A percentile compares a stretch with the other conserved stretches of the same genome.
These are phyloP conservation scores for Margaritispora aquatica DNA, from an alignment of 495 filamentous ascomycete genomes.

Conservation along the genomic window DNA sequence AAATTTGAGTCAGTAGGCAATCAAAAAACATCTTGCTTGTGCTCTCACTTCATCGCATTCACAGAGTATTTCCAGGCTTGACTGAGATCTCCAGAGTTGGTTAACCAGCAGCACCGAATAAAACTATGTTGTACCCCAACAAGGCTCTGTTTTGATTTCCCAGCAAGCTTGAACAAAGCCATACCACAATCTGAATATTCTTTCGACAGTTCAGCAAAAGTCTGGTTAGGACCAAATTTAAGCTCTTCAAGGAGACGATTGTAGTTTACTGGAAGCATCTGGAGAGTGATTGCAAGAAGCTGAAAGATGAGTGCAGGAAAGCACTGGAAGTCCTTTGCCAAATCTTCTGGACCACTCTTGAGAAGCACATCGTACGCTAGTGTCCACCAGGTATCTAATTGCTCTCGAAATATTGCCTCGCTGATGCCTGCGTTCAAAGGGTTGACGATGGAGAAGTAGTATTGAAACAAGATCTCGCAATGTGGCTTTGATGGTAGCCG, in stretches of 20 bases:
- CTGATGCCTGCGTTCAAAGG: not conserved
- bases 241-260: not conserved
- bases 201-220: not conserved
- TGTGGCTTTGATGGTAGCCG: not conserved
- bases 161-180: not conserved
- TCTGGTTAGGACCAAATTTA: not conserved
- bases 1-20: not conserved
- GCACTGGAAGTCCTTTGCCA: not conserved
- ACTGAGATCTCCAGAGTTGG: not conserved
- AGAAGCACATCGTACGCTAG: not conserved
- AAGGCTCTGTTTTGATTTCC: not conserved
- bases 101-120: not conserved
- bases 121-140: not conserved
- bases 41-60: not conserved
- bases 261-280: not conserved
- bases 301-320: slow-evolving; percentile 2
- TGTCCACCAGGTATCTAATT: not conserved
- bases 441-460: not conserved
- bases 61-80: not conserved
- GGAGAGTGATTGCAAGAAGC: not conserved
- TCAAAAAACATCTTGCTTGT: no score
- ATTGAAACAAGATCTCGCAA: not conserved
- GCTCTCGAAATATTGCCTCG: not conserved
- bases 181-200: not conserved
- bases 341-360: not conserved